These are phyloP conservation scores for Stenocarpella maydis DNA, from an alignment of 2,329 filamentous ascomycete genomes.

Conservation along the genomic window DNA sequence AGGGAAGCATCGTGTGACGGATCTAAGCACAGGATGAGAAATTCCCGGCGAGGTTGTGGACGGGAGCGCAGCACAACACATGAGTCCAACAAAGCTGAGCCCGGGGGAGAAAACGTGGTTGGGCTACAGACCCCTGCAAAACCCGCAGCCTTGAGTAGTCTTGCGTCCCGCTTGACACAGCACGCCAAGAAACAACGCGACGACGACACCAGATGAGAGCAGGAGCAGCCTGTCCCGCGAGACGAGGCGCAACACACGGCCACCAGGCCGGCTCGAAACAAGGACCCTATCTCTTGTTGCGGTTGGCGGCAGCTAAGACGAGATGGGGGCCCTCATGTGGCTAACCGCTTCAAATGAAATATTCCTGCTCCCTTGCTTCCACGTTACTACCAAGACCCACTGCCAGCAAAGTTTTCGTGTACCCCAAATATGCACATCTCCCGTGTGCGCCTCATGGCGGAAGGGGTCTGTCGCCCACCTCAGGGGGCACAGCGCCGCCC, in stretches of 20 bases:
- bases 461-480: background rate
- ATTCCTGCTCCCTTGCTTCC: background rate
- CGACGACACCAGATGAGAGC: background rate
- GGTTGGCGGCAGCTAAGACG: background rate
- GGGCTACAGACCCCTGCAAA: background rate
- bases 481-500: background rate
- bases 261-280: constrained; percentile 20
- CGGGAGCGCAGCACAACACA: background rate
- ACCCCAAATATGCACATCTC: constrained; percentile 5
- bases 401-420: constrained; percentile 2
- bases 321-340: constrained; percentile 7
- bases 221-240: too few relatives aligned
- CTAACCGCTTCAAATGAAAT: background rate
- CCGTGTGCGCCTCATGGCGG: background rate
- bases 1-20: background rate
- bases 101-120: background rate
- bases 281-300: background rate
- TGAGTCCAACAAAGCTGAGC: background rate
- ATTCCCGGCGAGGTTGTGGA: background rate
- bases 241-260: background rate
- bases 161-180: background rate
- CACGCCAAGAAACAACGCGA: background rate
- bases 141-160: background rate
- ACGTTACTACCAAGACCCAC: background rate
- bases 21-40: background rate